These are phyloP conservation scores for Cyclotella sp. DNA, from an alignment of 108 stramenopile species.

Conservation along the genomic window DNA sequence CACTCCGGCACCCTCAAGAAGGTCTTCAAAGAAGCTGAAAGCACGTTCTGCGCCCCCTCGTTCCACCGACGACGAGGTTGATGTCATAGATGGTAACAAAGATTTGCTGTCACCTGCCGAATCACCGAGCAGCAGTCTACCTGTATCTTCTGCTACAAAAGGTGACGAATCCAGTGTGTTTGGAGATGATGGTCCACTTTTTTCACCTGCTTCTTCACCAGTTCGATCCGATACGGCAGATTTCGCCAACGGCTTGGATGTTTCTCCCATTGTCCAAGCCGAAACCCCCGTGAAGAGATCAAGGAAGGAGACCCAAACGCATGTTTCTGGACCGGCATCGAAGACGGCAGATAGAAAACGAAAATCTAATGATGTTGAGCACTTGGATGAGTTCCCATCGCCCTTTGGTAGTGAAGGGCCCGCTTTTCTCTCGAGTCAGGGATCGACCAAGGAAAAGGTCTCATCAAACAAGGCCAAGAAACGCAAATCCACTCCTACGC, in stretches of 20 bases:
- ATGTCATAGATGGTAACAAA: background rate
- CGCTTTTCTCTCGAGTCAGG: constrained; percentile 3
- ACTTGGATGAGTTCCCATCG: constrained; percentile 41
- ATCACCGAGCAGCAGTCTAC: background rate
- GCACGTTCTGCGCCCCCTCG: background rate
- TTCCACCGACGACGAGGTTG: background rate
- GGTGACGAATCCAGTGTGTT: constrained; percentile 5
- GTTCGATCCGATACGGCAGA: constrained; percentile 5
- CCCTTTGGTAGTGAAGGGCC: constrained; percentile 2
- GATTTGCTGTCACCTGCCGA: background rate
- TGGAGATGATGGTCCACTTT: constrained; percentile 4
- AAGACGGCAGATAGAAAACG: constrained; percentile 22
- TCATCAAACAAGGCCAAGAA: constrained; percentile 14
- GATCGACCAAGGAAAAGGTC: constrained; percentile 1
- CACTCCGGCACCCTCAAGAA: background rate
- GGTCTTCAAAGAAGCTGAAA: background rate
- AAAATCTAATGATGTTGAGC: constrained; percentile 32
- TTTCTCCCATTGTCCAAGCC: constrained; percentile 42
- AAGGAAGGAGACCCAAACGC: constrained; percentile 18
- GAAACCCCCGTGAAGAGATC: constrained; percentile 32
- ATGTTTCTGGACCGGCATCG: constrained; percentile 5
- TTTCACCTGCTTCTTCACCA: constrained; percentile 21
- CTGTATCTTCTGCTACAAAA: background rate
- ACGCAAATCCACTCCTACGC: constrained; percentile 26
- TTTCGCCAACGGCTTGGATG: constrained; percentile 25